phyloP scores from a whole-genome alignment of 2,329 filamentous ascomycete species.

The Nemania sp. region DNA sequence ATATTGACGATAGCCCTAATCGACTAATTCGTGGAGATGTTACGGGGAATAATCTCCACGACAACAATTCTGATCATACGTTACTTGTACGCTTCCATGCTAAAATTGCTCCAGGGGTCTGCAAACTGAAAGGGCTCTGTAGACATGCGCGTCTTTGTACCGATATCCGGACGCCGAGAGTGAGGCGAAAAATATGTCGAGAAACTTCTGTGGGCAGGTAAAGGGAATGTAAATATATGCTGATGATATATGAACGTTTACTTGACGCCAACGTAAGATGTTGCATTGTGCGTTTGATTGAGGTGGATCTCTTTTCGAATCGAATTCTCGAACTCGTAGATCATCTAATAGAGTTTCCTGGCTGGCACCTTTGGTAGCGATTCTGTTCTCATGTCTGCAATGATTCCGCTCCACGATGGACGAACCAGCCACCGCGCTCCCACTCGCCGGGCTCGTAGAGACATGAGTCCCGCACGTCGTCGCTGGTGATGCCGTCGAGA shows the following conservation, averaged over 20 bases:
- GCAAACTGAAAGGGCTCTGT: neutral
- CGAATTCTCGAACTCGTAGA: neutral
- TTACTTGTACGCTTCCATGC: neutral
- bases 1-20: neutral
- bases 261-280: neutral
- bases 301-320: neutral
- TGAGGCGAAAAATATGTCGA: neutral
- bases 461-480: slow-evolving; percentile 67
- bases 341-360: neutral
- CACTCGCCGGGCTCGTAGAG: slow-evolving; percentile 79
- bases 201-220: neutral
- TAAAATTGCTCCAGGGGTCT: neutral
- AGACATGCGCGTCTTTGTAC: neutral
- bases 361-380: neutral
- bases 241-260: neutral
- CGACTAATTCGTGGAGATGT: neutral
- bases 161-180: neutral
- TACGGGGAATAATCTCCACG: neutral
- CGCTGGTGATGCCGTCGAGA: slow-evolving; percentile 75
- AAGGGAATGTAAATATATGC: neutral
- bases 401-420: slow-evolving; percentile 15
- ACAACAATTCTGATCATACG: neutral
- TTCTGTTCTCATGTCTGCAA: neutral
- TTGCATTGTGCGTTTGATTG: neutral
- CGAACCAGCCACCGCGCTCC: slow-evolving; percentile 90